A percentile compares a stretch with the other conserved stretches of the same genome.
phyloP scores from a whole-genome alignment of 2,329 filamentous ascomycete species.

The Scedosporium apiospermum region DNA sequence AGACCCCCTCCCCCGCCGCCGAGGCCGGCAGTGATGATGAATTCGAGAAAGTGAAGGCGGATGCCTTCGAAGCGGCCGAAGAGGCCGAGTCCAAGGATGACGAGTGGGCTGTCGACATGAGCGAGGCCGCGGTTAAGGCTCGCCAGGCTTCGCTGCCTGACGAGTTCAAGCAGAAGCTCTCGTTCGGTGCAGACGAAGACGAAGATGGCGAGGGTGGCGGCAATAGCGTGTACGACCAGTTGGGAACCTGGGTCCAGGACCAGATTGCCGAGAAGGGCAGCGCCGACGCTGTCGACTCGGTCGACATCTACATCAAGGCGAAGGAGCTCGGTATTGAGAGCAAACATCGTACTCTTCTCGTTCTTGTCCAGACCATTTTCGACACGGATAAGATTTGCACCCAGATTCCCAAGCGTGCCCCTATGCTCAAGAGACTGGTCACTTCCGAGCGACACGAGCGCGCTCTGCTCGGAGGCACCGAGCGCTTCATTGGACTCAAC shows the following conservation, averaged over 20 bases:
- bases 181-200: constrained; percentile 71
- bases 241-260: constrained; percentile 84
- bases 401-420: constrained; percentile 75
- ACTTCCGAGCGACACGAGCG: constrained; percentile 91
- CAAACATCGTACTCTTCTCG: constrained; percentile 89
- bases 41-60: constrained; percentile 70
- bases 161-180: constrained; percentile 88
- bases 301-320: constrained; percentile 92
- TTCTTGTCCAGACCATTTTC: constrained; percentile 90
- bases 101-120: constrained; percentile 95
- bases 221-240: constrained; percentile 74
- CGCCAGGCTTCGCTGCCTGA: constrained; percentile 88
- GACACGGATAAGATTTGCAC: constrained; percentile 71
- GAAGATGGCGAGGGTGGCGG: constrained; percentile 69
- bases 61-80: constrained; percentile 34
- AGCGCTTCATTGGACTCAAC: constrained; percentile 70
- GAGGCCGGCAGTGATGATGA: constrained; percentile 85
- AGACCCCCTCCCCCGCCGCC: constrained; percentile 43
- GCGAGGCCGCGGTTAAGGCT: constrained; percentile 87
- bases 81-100: constrained; percentile 67
- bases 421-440: constrained; percentile 84
- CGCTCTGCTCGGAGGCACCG: constrained; percentile 87
- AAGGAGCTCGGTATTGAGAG: constrained; percentile 89
- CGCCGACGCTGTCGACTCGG: constrained; percentile 71
- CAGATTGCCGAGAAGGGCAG: constrained; percentile 63